Base-by-base conservation (phyloP, 139 green algal genomes). In the Diplosphaera chodatii region DNA sequence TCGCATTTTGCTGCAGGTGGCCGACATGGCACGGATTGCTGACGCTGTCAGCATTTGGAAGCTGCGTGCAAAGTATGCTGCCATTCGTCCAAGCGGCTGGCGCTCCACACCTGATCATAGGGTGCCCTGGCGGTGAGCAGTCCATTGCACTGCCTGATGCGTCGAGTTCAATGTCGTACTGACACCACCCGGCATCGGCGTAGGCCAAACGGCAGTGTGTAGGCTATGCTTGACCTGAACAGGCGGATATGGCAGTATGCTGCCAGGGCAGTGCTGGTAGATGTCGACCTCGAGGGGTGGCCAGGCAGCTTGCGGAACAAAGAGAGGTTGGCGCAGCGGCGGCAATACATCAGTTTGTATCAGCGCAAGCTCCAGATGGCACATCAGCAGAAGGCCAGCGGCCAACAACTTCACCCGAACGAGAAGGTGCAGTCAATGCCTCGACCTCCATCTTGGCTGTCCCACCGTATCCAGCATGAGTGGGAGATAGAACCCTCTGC, bases 161-260 rank as follows among this genome's bases (percentile, higher is more conserved):
- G n/a, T n/a, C n/a, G n/a, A n/a, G n/a, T n/a, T n/a, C n/a, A n/a
- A n/a, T n/a, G n/a, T n/a, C n/a, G n/a, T n/a, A n/a, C n/a, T n/a
- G n/a, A n/a, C n/a, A n/a, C n/a, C n/a, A n/a, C n/a, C n/a, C n/a
- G n/a, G n/a, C n/a, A n/a, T n/a, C n/a, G n/a, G n/a, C n/a, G n/a
- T n/a, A n/a, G n/a, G n/a, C n/a, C n/a, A n/a, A n/a, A n/a, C n/a
- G n/a, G n/a, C n/a, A n/a, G n/a, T n/a, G n/a, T n/a, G n/a, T n/a
- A n/a, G n/a, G n/a, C n/a, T n/a, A n/a, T n/a, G n/a, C n/a, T n/a
- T n/a, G n/a, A n/a, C n/a, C n/a, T n/a, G n/a, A 30, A 28, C 67
- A 78, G 74, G 62, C 31, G 25, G 21, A 30, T 83, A 37, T 88
- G 83, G 83, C 77, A 66, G 28, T 88, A 79, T 68, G 83, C 83